These are phyloP conservation scores for Lachnellula occidentalis DNA, from an alignment of 2,329 filamentous ascomycete genomes.

Conservation along the genomic window DNA sequence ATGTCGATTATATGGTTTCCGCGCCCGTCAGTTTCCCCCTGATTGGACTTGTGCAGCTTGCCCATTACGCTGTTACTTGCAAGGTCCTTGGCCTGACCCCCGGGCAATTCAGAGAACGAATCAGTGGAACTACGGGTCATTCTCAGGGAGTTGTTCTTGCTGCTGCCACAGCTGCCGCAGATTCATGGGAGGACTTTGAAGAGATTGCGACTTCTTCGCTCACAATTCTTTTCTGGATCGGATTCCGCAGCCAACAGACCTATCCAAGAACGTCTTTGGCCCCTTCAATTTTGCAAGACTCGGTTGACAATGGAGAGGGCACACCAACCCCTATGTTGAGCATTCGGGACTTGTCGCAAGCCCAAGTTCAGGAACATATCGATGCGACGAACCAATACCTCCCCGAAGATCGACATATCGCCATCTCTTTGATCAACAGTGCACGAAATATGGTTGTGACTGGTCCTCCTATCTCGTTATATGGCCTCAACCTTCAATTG, in stretches of 20 bases:
- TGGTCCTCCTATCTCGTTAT: slow-evolving; percentile 89
- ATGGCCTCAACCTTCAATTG: slow-evolving; percentile 89
- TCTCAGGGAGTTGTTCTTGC: slow-evolving; percentile 95
- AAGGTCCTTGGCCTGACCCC: slow-evolving; percentile 85
- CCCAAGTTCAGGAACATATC: slow-evolving; percentile 92
- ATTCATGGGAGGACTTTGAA: slow-evolving; percentile 89
- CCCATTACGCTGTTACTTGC: slow-evolving; percentile 92
- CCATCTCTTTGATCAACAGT: slow-evolving; percentile 93
- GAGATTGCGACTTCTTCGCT: slow-evolving; percentile 74
- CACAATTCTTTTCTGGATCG: slow-evolving; percentile 97
- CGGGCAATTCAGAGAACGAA: slow-evolving; percentile 76
- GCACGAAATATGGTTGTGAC: slow-evolving; percentile 96
- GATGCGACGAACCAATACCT: slow-evolving; percentile 96
- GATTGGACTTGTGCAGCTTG: slow-evolving; percentile 92
- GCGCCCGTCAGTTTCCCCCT: slow-evolving; percentile 93
- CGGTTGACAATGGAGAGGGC: slow-evolving; percentile 91
- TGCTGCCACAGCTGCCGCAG: slow-evolving; percentile 82
- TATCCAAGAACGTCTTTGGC: slow-evolving; percentile 93
- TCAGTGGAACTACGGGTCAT: slow-evolving; percentile 88
- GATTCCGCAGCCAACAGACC: slow-evolving; percentile 91
- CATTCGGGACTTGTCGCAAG: slow-evolving; percentile 83
- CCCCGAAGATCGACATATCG: slow-evolving; percentile 85
- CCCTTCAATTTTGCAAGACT: slow-evolving; percentile 86
- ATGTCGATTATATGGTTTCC: slow-evolving; percentile 89
- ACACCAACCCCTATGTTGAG: slow-evolving; percentile 95